Evolutionary conservation across 164 flowering plant genomes (phyloP), one percentile per base, ranked within the genome.

Genomic region (Houttuynia cordata): DNA sequence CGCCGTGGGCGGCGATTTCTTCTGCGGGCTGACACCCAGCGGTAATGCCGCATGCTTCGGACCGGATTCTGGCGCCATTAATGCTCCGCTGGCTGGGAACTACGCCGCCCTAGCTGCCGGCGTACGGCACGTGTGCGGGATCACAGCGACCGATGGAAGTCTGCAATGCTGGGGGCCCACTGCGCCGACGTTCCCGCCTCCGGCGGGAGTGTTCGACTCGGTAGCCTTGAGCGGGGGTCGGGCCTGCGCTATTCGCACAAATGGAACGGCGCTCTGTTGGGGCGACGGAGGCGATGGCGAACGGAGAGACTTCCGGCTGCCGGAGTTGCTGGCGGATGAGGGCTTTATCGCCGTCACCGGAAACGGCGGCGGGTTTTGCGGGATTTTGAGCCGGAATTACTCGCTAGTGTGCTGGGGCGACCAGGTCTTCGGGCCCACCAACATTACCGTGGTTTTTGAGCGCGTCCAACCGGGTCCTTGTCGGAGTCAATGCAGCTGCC

Each of bases 331-430:
- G 57, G 24, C 7, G 15, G 67, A 21, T 12, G 59, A 25, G 4
- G 3, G 14, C 1, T 88, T 91, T 34, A 8, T 62, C 0, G 24
- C 71, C 3, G 71, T 91, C 47, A 68, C 71, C 71, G 92, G 78
- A 0, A 81, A 79, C 49, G 58, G 77, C 4, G 64, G 63, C 10
- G 70, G 80, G 25, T 86, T 91, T 59, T 91, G 98, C 58, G 98
- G 91, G 4, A 68, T 86, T 55, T 4, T 45, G 41, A 10, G 19
- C 0, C 9, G 42, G 0, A 76, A 88, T 57, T 79, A 15, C 20
- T 74, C 88, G 0, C 56, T 91, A 63, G 39, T 68, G 55, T 91
- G 98, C 65, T 91, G 96, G 96, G 94, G 88, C 0, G 65, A 64
- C 62, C 71, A 56, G 15, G 58, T 12, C 54, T 62, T 78, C 1